Evolutionary conservation across 805 yeast species (phyloP), one percentile per base, ranked within the genome.

Genomic region (Spathaspora hagerdaliae): DNA sequence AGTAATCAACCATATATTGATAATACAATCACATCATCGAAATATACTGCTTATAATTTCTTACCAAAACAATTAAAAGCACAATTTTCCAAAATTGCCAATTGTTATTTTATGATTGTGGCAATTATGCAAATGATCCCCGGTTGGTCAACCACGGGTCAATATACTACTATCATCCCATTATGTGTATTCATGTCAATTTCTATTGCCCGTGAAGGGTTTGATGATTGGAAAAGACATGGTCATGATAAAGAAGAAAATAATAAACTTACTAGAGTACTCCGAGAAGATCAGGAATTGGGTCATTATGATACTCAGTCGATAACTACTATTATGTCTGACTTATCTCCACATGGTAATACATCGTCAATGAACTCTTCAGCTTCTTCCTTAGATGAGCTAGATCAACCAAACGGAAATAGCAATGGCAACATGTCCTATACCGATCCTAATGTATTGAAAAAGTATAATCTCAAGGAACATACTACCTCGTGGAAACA

Each of bases 121-220:
- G 91, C 98, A 2, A 85, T 94, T 50, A 71, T 94, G 72, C 99
- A 94, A 61, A 83, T 92, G 91, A 84, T 94, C 40, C 98, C 99
- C 0, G 81, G 90, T 2, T 94, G 97, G 97, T 88, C 97, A 1
- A 89, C 99, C 6, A 94, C 99, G 0, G 99, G 98, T 48, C 85
- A 90, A 10, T 89, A 82, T 60, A 94, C 98, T 3, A 94, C 99
- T 1, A 92, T 94, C 55, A 76, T 91, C 36, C 98, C 99, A 1
- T 72, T 94, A 46, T 69, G 83, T 63, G 77, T 94, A 6, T 94
- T 94, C 63, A 87, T 94, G 67, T 73, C 88, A 7, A 87, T 94
- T 27, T 88, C 98, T 0, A 90, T 92, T 66, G 78, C 85, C 7
- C 78, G 98, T 53, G 99, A 94, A 67, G 99, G 95, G 0, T 91